These are phyloP conservation scores for Diaporthe amygdali DNA, from an alignment of 2,329 filamentous ascomycete species.

Conservation along the genomic window DNA sequence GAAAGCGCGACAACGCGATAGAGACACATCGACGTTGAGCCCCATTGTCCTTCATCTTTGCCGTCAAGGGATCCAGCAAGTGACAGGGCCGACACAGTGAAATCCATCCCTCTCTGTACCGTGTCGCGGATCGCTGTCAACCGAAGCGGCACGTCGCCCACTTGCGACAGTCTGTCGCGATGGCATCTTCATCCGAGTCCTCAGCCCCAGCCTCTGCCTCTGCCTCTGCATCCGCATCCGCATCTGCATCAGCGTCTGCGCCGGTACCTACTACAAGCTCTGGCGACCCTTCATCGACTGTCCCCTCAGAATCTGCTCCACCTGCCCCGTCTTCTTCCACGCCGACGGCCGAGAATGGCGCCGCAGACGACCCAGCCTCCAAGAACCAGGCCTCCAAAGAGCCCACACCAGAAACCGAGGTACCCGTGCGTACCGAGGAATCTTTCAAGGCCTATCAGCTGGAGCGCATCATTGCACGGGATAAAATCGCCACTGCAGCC, in stretches of 20 bases:
- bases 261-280: slow-evolving; percentile 8
- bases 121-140: neutral
- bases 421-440: slow-evolving; percentile 57
- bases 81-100: neutral
- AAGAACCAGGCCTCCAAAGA: slow-evolving; percentile 33
- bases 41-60: slow-evolving; percentile 13
- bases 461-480: slow-evolving; percentile 59
- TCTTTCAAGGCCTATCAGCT: slow-evolving; percentile 59
- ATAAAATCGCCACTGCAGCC: slow-evolving; percentile 59
- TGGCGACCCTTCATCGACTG: slow-evolving; percentile 19
- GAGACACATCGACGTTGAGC: slow-evolving; percentile 6
- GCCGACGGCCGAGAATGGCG: slow-evolving; percentile 34
- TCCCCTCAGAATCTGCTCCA: slow-evolving; percentile 6
- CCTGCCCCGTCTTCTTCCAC: slow-evolving; percentile 37
- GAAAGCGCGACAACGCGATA: slow-evolving; percentile 22
- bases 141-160: slow-evolving; percentile 20
- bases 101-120: neutral
- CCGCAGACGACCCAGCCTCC: slow-evolving; percentile 22
- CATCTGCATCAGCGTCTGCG: slow-evolving; percentile 2
- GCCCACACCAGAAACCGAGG: slow-evolving; percentile 26
- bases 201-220: slow-evolving; percentile 16
- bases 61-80: neutral
- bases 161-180: slow-evolving; percentile 21
- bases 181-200: slow-evolving; percentile 11
- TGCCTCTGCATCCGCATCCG: slow-evolving; percentile 1